Conservation (phyloP, 164 flowering plant genomes). For the Piper longum region DNA sequence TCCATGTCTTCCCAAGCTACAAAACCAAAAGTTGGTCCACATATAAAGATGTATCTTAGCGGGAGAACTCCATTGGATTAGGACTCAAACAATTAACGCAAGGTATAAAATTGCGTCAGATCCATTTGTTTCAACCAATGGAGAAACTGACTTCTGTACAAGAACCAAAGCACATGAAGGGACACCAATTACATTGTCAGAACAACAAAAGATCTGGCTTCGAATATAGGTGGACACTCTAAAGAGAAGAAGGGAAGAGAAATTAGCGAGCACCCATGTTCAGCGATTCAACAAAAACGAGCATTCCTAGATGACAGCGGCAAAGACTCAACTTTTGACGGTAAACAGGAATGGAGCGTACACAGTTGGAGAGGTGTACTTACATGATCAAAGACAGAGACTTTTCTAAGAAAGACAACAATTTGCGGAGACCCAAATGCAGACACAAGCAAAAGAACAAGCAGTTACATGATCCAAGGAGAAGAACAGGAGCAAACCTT, state of each 20-base stretch:
- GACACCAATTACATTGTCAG: constrained; percentile 25
- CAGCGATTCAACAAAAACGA: constrained; percentile 19
- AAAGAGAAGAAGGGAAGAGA: neutral
- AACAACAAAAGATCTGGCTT: constrained; percentile 1
- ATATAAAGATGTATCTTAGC: constrained; percentile 12
- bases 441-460: neutral
- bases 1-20: constrained; percentile 16
- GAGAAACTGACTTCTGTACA: constrained; percentile 4
- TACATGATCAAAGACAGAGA: constrained; percentile 22
- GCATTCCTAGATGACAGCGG: constrained; percentile 7
- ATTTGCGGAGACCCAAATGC: neutral
- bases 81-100: constrained; percentile 19
- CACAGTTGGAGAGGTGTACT: constrained; percentile 7
- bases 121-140: constrained; percentile 21
- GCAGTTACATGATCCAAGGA: constrained; percentile 20
- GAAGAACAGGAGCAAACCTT: constrained; percentile 1
- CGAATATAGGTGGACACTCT: neutral
- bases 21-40: constrained; percentile 11
- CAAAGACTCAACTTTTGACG: neutral
- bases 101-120: constrained; percentile 15
- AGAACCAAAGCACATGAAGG: constrained; percentile 8
- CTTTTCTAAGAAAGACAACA: constrained; percentile 9
- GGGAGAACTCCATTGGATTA: constrained; percentile 18
- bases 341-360: constrained; percentile 1
- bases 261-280: constrained; percentile 39